Base-by-base conservation (phyloP, 805 yeast genomes). In the Ascoidea tarda region DNA sequence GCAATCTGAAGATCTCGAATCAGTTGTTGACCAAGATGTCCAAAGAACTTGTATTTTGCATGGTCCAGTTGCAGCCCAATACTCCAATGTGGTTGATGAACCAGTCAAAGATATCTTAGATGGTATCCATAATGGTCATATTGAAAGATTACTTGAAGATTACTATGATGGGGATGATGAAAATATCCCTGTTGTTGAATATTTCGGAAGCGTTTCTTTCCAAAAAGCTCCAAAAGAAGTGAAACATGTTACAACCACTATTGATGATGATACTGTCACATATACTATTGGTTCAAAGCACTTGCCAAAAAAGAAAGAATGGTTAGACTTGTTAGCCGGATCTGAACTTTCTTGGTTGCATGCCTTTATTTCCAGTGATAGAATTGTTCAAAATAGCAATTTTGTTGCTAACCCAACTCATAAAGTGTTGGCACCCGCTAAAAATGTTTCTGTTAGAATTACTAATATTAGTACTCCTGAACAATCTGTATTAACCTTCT, bases 11-110 rank as follows among this genome's bases (percentile, higher is more conserved):
- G 91, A 87, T 67, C 78, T 93, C 66, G 97, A 89, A 67, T 87
- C 97, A 55, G 98, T 93, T 65, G 90, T 87, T 59, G 98, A 78
- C 60, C 88, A 85, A 63, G 99, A 93, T 67, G 98, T 93, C 57
- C 90, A 90, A 70, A 85, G 99, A 77, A 91, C 97, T n/a, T 95
- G 99, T 85, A 89, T 93, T 60, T 78, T 93, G 63, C 96, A 89
- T 63, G 98, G 99, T 62, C 99, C 99, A 51, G 98, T 93, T 60
- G 96, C 99, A 62, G 96, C 96, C 61, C 89, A 83, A 71, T 90
- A 74, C 75, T 82, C 97, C 61, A 85, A 77, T 63, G 74, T 76
- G 64, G 93, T 87, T 56, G 82, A 93, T 65, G 96, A 88, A 72
- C 98, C 99, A 62, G 87, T 93, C 64, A 82, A 86, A 69, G 86